These are phyloP conservation scores for Globisporangium echinulatum DNA, from an alignment of 352 stramenopile genomes.

Conservation along the genomic window DNA sequence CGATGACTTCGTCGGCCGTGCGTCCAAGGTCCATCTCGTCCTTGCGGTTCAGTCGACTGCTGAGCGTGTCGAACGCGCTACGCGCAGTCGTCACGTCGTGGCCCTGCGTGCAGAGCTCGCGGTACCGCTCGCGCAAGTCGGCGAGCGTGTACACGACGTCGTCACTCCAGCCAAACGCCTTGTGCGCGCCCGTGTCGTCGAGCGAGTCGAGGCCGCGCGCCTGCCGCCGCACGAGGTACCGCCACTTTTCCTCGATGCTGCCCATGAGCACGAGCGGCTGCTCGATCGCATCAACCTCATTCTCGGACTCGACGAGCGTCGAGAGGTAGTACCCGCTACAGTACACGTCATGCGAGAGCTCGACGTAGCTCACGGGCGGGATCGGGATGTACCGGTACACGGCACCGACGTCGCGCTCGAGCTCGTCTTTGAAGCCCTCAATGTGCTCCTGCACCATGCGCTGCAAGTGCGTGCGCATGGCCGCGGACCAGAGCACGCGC, in stretches of 20 bases:
- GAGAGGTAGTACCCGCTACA: constrained; percentile 73
- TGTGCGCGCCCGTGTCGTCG: constrained; percentile 50
- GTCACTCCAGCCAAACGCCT: constrained; percentile 63
- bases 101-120: constrained; percentile 49
- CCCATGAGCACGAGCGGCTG: constrained; percentile 71
- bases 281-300: constrained; percentile 57
- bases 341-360: constrained; percentile 72
- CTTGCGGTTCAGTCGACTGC: constrained; percentile 39
- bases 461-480: constrained; percentile 70
- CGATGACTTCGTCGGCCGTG: constrained; percentile 63
- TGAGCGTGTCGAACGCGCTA: constrained; percentile 55
- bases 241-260: constrained; percentile 77
- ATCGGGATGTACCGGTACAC: constrained; percentile 62
- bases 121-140: constrained; percentile 55
- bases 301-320: constrained; percentile 46
- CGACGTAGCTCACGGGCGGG: constrained; percentile 56
- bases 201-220: constrained; percentile 30
- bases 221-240: constrained; percentile 43
- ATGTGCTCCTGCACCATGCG: constrained; percentile 71
- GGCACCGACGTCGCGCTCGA: constrained; percentile 44
- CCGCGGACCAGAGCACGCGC: constrained; percentile 56
- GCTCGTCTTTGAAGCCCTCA: constrained; percentile 50
- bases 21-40: constrained; percentile 39
- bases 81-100: constrained; percentile 42
- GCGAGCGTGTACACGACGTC: constrained; percentile 30